These are phyloP conservation scores for Citrus australasica DNA, from an alignment of 345 rosid genomes.

Conservation along the genomic window DNA sequence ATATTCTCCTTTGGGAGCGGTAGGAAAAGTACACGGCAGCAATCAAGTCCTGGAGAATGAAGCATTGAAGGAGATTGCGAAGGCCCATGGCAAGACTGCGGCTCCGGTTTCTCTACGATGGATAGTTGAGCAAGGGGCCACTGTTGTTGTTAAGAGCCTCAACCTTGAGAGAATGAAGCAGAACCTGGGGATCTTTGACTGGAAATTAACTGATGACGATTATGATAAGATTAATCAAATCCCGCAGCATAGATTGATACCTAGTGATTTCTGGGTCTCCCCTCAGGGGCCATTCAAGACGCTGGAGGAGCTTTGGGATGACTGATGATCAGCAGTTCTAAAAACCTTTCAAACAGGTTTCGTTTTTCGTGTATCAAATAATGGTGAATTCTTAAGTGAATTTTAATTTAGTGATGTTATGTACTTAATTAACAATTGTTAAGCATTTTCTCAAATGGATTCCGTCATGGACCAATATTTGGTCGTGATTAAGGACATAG, in stretches of 20 bases:
- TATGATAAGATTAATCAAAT: not conserved
- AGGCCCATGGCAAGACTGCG: not conserved
- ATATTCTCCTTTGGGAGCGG: conserved; percentile 16
- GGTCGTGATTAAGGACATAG: no score
- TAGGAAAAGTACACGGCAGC: conserved; percentile 3
- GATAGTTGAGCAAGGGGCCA: conserved; percentile 17
- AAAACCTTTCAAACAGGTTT: no score
- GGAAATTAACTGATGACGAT: conserved; percentile 2
- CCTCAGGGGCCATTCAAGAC: conserved; percentile 8
- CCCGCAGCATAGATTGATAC: not conserved
- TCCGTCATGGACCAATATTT: no score
- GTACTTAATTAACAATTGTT: no score
- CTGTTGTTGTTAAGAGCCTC: not conserved
- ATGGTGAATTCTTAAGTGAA: no score
- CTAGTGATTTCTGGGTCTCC: not conserved
- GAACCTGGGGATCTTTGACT: conserved; percentile 14
- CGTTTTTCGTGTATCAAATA: no score
- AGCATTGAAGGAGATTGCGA: conserved; percentile 11
- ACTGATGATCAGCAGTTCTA: no score
- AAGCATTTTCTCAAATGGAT: no score
- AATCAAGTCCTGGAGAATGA: conserved; percentile 20
- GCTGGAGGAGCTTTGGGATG: not conserved
- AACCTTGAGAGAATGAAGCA: conserved; percentile 11
- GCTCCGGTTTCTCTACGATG: not conserved
- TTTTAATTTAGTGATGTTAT: no score